These are phyloP conservation scores for Macrolepiota fuliginosa DNA, from an alignment of 768 basidiomycete species.

Conservation along the genomic window DNA sequence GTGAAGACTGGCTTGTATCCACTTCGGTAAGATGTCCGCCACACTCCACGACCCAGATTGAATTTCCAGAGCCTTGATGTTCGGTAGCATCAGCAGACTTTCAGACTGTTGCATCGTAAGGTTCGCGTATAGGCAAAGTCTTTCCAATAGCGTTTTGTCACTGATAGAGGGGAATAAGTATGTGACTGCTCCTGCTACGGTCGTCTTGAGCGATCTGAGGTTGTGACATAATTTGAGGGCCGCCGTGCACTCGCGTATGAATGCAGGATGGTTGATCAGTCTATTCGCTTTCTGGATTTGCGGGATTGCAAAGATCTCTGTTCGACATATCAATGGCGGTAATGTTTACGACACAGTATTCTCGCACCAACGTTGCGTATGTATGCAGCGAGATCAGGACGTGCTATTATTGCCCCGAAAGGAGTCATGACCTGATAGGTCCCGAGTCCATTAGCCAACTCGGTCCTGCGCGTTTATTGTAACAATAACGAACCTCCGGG, in stretches of 20 bases:
- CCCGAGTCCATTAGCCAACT: conserved; percentile 12
- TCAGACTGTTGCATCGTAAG: conserved; percentile 50
- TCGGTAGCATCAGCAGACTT: conserved; percentile 36
- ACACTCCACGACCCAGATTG: conserved; percentile 64
- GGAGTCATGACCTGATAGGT: conserved; percentile 51
- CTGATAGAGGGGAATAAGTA: conserved; percentile 47
- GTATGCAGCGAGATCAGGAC: conserved; percentile 22
- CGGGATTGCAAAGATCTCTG: conserved; percentile 15
- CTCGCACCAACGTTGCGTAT: conserved; percentile 18
- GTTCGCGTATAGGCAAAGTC: conserved; percentile 48
- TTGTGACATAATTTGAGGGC: conserved; percentile 50
- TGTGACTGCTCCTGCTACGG: conserved; percentile 40
- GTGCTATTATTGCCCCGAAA: conserved; percentile 54
- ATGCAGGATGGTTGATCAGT: conserved; percentile 33
- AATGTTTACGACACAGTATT: not conserved
- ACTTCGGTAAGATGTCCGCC: conserved; percentile 55
- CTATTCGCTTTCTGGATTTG: conserved; percentile 4
- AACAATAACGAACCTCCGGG: conserved; percentile 36
- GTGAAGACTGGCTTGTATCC: conserved; percentile 49
- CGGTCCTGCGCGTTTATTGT: not conserved
- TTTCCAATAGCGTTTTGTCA: conserved; percentile 40
- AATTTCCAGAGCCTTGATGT: conserved; percentile 46
- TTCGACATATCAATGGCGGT: not conserved
- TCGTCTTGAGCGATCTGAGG: conserved; percentile 56
- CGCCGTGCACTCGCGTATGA: conserved; percentile 50